phyloP scores from a whole-genome alignment of 2,329 filamentous ascomycete genomes.

The Fusarium subtropicale region DNA sequence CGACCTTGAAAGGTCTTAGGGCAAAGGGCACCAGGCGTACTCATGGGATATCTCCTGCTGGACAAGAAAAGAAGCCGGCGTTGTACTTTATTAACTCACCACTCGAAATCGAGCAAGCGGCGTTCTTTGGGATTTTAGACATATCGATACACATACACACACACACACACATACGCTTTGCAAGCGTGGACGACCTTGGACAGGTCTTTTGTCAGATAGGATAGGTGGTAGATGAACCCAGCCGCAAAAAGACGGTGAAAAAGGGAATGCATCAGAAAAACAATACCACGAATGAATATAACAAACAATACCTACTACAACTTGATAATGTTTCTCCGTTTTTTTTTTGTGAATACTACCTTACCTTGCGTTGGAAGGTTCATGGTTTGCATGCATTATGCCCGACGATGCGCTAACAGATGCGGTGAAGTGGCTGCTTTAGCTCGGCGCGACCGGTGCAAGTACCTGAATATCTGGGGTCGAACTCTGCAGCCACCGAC shows the following conservation, averaged over 20 bases:
- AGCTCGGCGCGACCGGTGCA: slow-evolving; percentile 18
- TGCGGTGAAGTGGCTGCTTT: slow-evolving; percentile 35
- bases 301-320: slow-evolving; percentile 17
- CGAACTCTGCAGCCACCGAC: slow-evolving; percentile 30
- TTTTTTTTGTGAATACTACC: background rate
- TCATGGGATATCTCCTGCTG: slow-evolving; percentile 35
- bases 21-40: slow-evolving; percentile 30
- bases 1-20: slow-evolving; percentile 29
- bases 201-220: slow-evolving; percentile 36
- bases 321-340: background rate
- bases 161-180: slow-evolving; percentile 30
- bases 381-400: background rate
- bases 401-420: background rate
- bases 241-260: slow-evolving; percentile 34
- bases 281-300: slow-evolving; percentile 33
- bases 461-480: slow-evolving; percentile 31
- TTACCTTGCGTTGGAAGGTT: background rate
- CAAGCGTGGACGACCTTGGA: slow-evolving; percentile 40
- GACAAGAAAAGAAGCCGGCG: slow-evolving; percentile 38
- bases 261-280: slow-evolving; percentile 5
- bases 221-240: slow-evolving; percentile 44
- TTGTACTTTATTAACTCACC: slow-evolving; percentile 37
- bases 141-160: slow-evolving; percentile 23
- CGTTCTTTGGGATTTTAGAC: slow-evolving; percentile 34
- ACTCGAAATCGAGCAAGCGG: slow-evolving; percentile 35